phyloP scores from a whole-genome alignment of 2,329 filamentous ascomycete genomes.

The Aureobasidium namibiae region DNA sequence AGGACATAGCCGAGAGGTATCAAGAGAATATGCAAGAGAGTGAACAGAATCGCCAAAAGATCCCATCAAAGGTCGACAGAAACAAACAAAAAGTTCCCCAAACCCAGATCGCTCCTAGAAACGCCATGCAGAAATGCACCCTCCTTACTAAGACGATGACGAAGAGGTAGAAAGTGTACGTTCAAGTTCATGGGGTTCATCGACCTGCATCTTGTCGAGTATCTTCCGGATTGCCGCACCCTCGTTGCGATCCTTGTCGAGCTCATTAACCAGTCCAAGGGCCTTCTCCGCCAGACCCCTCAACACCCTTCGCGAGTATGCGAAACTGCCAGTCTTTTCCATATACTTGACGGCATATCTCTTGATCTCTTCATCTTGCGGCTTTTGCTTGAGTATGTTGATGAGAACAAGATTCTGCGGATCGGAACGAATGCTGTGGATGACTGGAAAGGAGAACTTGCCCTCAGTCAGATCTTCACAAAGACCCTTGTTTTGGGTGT shows the following conservation, averaged over 20 bases:
- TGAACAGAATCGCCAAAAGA: not conserved
- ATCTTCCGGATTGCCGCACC: conserved; percentile 33
- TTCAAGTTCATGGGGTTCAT: conserved; percentile 17
- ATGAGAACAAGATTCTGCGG: conserved; percentile 69
- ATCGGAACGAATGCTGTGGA: conserved; percentile 79
- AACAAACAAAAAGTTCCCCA: not conserved
- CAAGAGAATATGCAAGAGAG: not conserved
- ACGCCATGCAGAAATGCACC: not conserved
- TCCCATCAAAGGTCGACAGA: not conserved
- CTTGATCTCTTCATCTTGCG: conserved; percentile 79
- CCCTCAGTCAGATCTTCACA: conserved; percentile 95
- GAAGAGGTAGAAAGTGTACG: not conserved
- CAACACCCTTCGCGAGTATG: conserved; percentile 63
- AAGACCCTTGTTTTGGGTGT: conserved; percentile 82
- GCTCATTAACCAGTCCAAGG: conserved; percentile 33
- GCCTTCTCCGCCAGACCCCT: conserved; percentile 37
- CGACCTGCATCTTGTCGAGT: conserved; percentile 32
- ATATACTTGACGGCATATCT: conserved; percentile 85
- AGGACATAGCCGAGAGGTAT: not conserved
- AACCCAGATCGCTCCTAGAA: not conserved
- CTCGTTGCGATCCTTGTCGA: conserved; percentile 29
- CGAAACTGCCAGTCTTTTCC: conserved; percentile 82
- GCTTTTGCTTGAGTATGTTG: conserved; percentile 88
- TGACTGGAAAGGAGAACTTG: conserved; percentile 93
- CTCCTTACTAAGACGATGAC: not conserved